These are phyloP conservation scores for Tetracladium setigerum DNA, from an alignment of 495 filamentous ascomycete genomes.

Conservation along the genomic window DNA sequence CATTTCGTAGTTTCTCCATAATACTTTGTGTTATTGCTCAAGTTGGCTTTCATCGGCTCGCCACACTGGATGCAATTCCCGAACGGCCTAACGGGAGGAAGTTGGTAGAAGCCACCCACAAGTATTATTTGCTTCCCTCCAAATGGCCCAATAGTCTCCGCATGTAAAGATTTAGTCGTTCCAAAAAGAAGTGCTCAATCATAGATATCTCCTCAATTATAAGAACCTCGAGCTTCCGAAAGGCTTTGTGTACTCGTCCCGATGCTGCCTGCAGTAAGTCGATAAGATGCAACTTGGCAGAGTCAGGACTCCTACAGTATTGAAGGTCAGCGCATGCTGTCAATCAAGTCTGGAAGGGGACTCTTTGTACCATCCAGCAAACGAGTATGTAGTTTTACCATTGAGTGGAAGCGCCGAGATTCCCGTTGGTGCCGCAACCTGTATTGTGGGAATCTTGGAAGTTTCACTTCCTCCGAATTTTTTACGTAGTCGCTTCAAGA, in stretches of 20 bases:
- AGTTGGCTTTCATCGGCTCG: constrained; percentile 10
- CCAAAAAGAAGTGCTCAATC: constrained; percentile 47
- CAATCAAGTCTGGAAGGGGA: constrained; percentile 27
- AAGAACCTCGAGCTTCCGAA: constrained; percentile 7
- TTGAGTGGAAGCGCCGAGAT: constrained; percentile 44
- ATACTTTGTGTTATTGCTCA: too few relatives aligned
- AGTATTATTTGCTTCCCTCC: constrained; percentile 30
- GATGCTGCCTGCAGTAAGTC: constrained; percentile 10
- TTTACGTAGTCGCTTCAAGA: constrained; percentile 28
- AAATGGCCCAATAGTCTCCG: constrained; percentile 12
- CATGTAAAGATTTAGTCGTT: constrained; percentile 44
- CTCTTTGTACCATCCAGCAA: constrained; percentile 49
- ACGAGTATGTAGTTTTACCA: constrained; percentile 46
- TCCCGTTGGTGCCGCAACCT: constrained; percentile 50
- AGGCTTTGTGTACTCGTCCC: neutral
- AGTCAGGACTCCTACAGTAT: constrained; percentile 13
- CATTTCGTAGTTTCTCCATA: too few relatives aligned
- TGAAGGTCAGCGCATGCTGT: too few relatives aligned
- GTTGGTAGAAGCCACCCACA: constrained; percentile 35
- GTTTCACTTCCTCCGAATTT: neutral
- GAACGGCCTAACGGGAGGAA: constrained; percentile 37
- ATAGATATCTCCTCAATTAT: constrained; percentile 42
- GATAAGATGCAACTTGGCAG: constrained; percentile 20
- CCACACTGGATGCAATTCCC: constrained; percentile 31
- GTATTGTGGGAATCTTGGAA: constrained; percentile 26